Evolutionary conservation across 1,284 basidiomycete genomes (phyloP).

Genomic region (Polyporus tsugae): DNA sequence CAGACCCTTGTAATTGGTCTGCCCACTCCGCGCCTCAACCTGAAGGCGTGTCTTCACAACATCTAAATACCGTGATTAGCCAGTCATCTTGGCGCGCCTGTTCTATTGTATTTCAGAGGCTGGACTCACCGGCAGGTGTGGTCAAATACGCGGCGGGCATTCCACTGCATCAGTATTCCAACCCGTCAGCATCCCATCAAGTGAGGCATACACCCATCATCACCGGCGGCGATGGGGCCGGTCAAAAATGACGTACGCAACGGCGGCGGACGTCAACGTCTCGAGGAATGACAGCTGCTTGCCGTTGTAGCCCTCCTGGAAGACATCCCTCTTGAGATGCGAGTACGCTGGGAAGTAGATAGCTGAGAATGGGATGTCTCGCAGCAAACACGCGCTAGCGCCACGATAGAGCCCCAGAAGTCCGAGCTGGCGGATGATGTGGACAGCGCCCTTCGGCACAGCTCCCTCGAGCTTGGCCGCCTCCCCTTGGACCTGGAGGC

Average conservation of each 20-base stretch:
- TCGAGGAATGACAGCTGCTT: slow-evolving; percentile 94
- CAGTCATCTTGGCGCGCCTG: slow-evolving; percentile 28
- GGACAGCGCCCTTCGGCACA: slow-evolving; percentile 84
- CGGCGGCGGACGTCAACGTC: slow-evolving; percentile 84
- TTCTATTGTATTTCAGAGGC: slow-evolving; percentile 6
- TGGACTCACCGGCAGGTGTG: slow-evolving; percentile 76
- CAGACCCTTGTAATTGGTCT: slow-evolving; percentile 93
- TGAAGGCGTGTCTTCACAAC: slow-evolving; percentile 99
- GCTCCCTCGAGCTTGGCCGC: slow-evolving; percentile 86
- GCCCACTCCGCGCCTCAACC: slow-evolving; percentile 93
- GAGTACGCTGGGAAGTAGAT: slow-evolving; percentile 86
- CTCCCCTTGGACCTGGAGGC: slow-evolving; percentile 96
- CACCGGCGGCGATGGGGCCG: slow-evolving; percentile 23
- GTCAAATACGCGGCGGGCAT: slow-evolving; percentile 95
- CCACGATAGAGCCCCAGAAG: slow-evolving; percentile 94
- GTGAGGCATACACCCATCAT: slow-evolving; percentile 33
- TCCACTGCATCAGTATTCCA: slow-evolving; percentile 60
- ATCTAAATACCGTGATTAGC: slow-evolving; percentile 60
- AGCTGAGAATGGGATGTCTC: slow-evolving; percentile 95
- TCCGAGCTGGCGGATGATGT: slow-evolving; percentile 94
- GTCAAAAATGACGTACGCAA: slow-evolving; percentile 66
- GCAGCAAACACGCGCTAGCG: slow-evolving; percentile 85
- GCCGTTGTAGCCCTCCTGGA: slow-evolving; percentile 95
- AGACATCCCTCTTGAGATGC: slow-evolving; percentile 92
- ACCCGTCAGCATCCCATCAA: slow-evolving; percentile 29